Conservation (phyloP, 164 flowering plant species). For the grape (Vitis vinifera) region ASM3070453v1 NC_081818.1:28266001-28266500, state of each 20-base stretch:
- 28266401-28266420: slow-evolving; percentile 54
- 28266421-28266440: slow-evolving; percentile 25
- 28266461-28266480: slow-evolving; percentile 41
- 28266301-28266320: slow-evolving; percentile 69
- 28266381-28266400: slow-evolving; percentile 59
- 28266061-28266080: slow-evolving; percentile 62
- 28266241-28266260: slow-evolving; percentile 33
- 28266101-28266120: slow-evolving; percentile 49
- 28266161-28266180: slow-evolving; percentile 30
- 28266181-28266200: slow-evolving; percentile 26
- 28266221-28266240: slow-evolving; percentile 30
- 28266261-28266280: slow-evolving; percentile 50
- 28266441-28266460: slow-evolving; percentile 34
- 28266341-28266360: slow-evolving; percentile 38
- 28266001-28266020: slow-evolving; percentile 51
- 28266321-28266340: slow-evolving; percentile 38
- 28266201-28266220: slow-evolving; percentile 17
- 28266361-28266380: slow-evolving; percentile 42
- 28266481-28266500: slow-evolving; percentile 63
- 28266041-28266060: slow-evolving; percentile 89
- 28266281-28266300: slow-evolving; percentile 48
- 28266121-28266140: slow-evolving; percentile 49
- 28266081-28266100: slow-evolving; percentile 52
- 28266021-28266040: slow-evolving; percentile 94
- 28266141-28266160: slow-evolving; percentile 42